Conservation (phyloP, 208 protist species). For the Acanthamoeba castellanii region DNA sequence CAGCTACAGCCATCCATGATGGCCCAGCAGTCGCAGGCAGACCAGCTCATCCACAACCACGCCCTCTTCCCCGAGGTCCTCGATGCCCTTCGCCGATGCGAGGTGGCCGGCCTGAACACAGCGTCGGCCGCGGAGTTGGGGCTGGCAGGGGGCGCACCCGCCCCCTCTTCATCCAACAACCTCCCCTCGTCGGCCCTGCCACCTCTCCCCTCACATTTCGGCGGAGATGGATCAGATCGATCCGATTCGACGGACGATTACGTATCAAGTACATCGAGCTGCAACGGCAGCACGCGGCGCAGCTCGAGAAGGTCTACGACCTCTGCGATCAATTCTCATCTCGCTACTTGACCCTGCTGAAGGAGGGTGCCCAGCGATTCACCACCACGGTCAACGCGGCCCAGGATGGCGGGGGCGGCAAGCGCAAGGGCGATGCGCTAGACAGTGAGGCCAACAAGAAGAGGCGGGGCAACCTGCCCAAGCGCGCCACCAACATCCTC, state of each 20-base stretch:
- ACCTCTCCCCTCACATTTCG: background rate
- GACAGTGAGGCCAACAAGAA: conserved; percentile 57
- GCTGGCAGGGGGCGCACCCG: background rate
- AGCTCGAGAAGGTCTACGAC: conserved; percentile 32
- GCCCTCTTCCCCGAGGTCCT: conserved; percentile 46
- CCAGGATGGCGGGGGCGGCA: background rate
- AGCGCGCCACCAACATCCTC: conserved; percentile 68
- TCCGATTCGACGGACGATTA: background rate
- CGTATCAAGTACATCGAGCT: conserved; percentile 62
- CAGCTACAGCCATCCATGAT: background rate
- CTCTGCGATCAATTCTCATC: conserved; percentile 56
- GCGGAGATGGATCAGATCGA: background rate
- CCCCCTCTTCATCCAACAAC: background rate
- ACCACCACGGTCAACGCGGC: conserved; percentile 44
- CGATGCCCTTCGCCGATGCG: conserved; percentile 54
- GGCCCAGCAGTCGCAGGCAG: background rate
- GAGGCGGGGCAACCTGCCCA: conserved; percentile 65
- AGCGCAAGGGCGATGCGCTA: background rate
- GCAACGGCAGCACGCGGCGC: conserved; percentile 6
- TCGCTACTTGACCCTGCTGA: conserved; percentile 45
- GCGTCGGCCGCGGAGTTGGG: background rate
- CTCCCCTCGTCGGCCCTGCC: background rate
- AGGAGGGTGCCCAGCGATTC: conserved; percentile 49
- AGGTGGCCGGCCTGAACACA: background rate
- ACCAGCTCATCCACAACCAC: background rate